Evolutionary conservation across 2,329 filamentous ascomycete genomes (phyloP).

Genomic region (Trichophyton equinum): DNA sequence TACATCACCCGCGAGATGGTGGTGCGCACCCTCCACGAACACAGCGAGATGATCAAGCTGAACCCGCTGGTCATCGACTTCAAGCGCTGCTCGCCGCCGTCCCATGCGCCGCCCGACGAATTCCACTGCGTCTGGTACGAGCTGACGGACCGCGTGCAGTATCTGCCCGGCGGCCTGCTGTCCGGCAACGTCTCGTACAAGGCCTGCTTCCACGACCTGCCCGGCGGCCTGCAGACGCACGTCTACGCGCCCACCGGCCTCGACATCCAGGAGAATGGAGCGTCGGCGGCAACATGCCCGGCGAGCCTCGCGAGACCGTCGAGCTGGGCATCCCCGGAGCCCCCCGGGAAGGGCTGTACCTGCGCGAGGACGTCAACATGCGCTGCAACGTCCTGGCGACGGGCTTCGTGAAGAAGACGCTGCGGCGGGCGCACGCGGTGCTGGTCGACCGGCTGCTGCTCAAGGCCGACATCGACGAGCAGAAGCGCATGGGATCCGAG

Average conservation of each 20-base stretch:
- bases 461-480: slow-evolving; percentile 36
- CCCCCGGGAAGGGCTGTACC: slow-evolving; percentile 58
- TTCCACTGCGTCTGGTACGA: slow-evolving; percentile 62
- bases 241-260: slow-evolving; percentile 71
- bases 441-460: slow-evolving; percentile 54
- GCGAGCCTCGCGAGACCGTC: slow-evolving; percentile 51
- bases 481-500: slow-evolving; percentile 15
- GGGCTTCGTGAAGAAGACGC: slow-evolving; percentile 66
- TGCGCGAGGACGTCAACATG: slow-evolving; percentile 78
- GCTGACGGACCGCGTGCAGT: slow-evolving; percentile 63
- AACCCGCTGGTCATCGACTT: slow-evolving; percentile 71
- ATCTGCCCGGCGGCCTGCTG: slow-evolving; percentile 54
- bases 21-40: slow-evolving; percentile 62
- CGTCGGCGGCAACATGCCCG: slow-evolving; percentile 57
- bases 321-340: slow-evolving; percentile 52
- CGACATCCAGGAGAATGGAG: slow-evolving; percentile 67
- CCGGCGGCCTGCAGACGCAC: slow-evolving; percentile 65
- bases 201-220: slow-evolving; percentile 64
- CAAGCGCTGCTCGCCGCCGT: slow-evolving; percentile 53
- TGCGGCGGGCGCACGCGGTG: slow-evolving; percentile 60
- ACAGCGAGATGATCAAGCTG: slow-evolving; percentile 73
- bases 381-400: slow-evolving; percentile 66
- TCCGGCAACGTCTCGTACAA: slow-evolving; percentile 63
- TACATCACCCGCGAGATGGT: slow-evolving; percentile 57
- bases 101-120: slow-evolving; percentile 57